Evolutionary conservation across 768 basidiomycete species (phyloP), one percentile per base, ranked within the genome.

Genomic region (Calocybe gangraenosa): DNA sequence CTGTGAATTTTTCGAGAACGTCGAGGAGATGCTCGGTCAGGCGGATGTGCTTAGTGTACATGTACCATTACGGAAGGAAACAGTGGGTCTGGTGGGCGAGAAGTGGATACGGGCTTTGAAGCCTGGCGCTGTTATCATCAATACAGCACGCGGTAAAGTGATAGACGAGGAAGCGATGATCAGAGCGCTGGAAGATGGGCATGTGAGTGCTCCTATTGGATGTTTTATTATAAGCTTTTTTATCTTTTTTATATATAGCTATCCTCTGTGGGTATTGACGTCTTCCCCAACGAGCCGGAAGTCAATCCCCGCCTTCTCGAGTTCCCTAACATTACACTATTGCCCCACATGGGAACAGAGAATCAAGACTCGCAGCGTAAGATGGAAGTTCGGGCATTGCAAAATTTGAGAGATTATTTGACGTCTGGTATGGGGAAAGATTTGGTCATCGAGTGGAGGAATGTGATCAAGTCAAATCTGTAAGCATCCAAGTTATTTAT

Each of bases 341-440:
- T 97, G 15, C 94, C 93, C 0, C 94, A 95, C 62, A 84, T 95
- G 82, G 94, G 93, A 6, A 92, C 91, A 0, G 83, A 89, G 62
- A 92, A 79, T 42, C 78, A 81, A 51, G 92, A 93, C 56, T 76
- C 85, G 5, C 86, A 89, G 60, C 74, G 73, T 47, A 75, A 75
- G 60, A 92, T 92, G 90, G 91, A 92, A 66, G 71, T 90, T 28
- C 79, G 87, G n/a, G 87, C 90, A 7, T 69, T 93, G 52, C 78
- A 75, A 20, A 92, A 93, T 57, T 60, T 93, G 44, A 74, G 67
- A 49, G 86, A 90, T 56, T 92, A 76, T 63, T 62, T 92, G 47
- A 71, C 67, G 13, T 67, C 66, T 10, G 87, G 87, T 1, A 71
- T 54, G 53, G 87, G 87, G 18, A 71, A 69, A 45, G 88, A 90